Evolutionary conservation across 345 rosid genomes (phyloP), one percentile per base, ranked within the genome.

Genomic region (Carallia pectinifolia): DNA sequence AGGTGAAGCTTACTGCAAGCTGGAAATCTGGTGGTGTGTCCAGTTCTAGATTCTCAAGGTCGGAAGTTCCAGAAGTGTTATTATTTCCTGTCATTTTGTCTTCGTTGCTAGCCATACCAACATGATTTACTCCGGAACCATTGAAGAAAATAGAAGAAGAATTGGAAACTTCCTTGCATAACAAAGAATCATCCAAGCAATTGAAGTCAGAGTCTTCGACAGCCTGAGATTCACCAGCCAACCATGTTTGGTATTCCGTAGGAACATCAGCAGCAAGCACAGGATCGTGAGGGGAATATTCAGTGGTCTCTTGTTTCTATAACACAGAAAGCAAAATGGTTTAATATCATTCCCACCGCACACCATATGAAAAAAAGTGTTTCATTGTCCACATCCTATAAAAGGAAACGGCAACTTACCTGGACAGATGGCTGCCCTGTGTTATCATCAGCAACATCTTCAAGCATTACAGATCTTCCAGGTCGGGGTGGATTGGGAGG

Each of bases 1-100:
- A 74, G 10, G 16, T 59, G 72, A 69, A 63, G 69, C 87, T 90
- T 83, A 90, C 99, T 56, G 90, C 53, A 68, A 85, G 83, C 27
- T 62, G 44, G 53, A 87, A 74, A 67, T 88, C 96, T 50, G 98
- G 99, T 1, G 96, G 94, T 18, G 87, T 81, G 70, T 90, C 99
- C 3, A 88, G 71, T 27, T 85, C 93, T n/a, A 85, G 82, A 70
- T 85, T 89, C 67, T 81, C 99, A 0, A 87, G 82, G 76, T 89
- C 97, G 29, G 89, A 65, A 58, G 86, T 74, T 61, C 91, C 87
- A 67, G 66, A 83, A 34, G 79, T 61, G 30, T 62, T 56, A 31
- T 58, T 29, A 23, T 53, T 19, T 61, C 77, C 83, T 65, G 69
- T 74, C 30, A 68, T 31, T 72, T 76, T 76, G 53, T 69, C 73